Evolutionary conservation across 1,284 basidiomycete species (phyloP).

Genomic region (Pseudozyma pruni): DNA sequence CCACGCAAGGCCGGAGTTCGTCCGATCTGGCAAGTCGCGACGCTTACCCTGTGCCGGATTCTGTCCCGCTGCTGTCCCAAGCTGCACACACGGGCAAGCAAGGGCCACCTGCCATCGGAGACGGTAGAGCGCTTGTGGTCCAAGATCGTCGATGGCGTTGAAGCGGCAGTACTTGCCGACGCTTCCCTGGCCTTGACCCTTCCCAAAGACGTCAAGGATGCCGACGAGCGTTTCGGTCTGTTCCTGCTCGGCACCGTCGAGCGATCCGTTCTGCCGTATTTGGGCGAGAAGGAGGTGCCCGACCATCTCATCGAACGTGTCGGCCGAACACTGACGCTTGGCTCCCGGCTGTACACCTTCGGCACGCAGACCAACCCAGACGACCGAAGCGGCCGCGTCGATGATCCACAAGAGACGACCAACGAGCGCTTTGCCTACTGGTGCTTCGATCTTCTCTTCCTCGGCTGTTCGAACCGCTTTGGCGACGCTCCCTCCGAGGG

Average conservation of each 20-base stretch:
- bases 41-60: conserved; percentile 45
- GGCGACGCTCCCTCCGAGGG: background rate
- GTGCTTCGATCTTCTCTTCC: conserved; percentile 89
- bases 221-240: conserved; percentile 88
- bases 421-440: conserved; percentile 90
- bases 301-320: conserved; percentile 78
- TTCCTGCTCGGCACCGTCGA: conserved; percentile 71
- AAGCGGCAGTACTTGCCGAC: conserved; percentile 83
- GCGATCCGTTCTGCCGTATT: conserved; percentile 79
- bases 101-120: conserved; percentile 72
- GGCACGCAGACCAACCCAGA: conserved; percentile 8
- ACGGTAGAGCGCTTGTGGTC: conserved; percentile 83
- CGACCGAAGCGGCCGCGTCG: conserved; percentile 41
- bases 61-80: conserved; percentile 28
- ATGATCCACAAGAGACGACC: conserved; percentile 70
- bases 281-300: conserved; percentile 78
- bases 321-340: conserved; percentile 78
- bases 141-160: conserved; percentile 84
- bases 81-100: conserved; percentile 14
- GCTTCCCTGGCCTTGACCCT: conserved; percentile 74
- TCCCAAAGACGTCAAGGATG: conserved; percentile 72
- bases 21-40: conserved; percentile 53
- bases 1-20: conserved; percentile 23
- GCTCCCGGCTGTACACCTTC: conserved; percentile 76
- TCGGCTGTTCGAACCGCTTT: conserved; percentile 74